Evolutionary conservation across 2,329 filamentous ascomycete species (phyloP).

Genomic region (Blumeria graminis): DNA sequence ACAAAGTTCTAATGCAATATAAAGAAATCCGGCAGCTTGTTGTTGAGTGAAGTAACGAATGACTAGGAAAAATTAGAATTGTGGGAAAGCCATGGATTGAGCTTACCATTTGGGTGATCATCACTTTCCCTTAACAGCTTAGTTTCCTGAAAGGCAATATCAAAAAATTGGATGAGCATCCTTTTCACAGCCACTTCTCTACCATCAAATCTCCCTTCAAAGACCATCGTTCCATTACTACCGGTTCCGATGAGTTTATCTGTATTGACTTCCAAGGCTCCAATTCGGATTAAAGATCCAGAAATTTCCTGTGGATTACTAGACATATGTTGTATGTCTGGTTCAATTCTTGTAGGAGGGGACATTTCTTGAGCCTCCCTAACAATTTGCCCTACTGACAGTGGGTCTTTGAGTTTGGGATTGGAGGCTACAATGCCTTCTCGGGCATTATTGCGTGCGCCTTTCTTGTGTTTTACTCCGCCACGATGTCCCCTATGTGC

Average conservation of each 20-base stretch:
- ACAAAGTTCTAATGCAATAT: constrained; percentile 87
- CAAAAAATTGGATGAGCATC: constrained; percentile 89
- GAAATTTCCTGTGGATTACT: constrained; percentile 35
- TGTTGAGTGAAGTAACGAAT: constrained; percentile 92
- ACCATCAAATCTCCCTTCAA: constrained; percentile 81
- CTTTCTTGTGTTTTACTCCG: constrained; percentile 40
- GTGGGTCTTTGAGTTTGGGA: constrained; percentile 3
- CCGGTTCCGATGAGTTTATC: constrained; percentile 47
- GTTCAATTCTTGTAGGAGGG: constrained; percentile 29
- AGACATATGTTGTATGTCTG: constrained; percentile 33
- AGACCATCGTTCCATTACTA: constrained; percentile 93
- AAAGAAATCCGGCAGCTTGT: constrained; percentile 69
- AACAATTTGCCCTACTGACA: neutral
- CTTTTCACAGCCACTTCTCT: constrained; percentile 87
- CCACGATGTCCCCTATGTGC: constrained; percentile 47
- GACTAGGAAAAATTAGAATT: constrained; percentile 25
- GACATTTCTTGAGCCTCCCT: constrained; percentile 2
- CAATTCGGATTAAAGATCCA: constrained; percentile 34
- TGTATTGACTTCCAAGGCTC: constrained; percentile 37
- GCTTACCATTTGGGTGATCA: constrained; percentile 60
- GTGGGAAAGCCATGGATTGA: neutral
- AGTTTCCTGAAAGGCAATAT: constrained; percentile 86
- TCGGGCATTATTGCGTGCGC: constrained; percentile 20
- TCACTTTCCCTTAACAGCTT: constrained; percentile 78
- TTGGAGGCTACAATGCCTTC: constrained; percentile 8